phyloP scores from a whole-genome alignment of 169 alveolate species.

The Plasmodium sp. region DNA sequence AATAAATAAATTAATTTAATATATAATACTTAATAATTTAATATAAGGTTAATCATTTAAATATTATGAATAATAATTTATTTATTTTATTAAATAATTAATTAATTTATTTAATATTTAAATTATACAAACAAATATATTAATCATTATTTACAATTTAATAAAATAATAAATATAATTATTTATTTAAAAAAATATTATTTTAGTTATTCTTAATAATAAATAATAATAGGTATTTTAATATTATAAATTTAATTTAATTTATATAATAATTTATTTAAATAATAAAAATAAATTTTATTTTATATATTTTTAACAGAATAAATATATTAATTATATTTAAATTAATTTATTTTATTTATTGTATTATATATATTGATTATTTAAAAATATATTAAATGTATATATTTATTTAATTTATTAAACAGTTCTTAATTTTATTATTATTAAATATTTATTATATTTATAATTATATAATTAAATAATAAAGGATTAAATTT shows the following conservation, averaged over 20 bases:
- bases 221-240: background rate
- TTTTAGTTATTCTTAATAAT: background rate
- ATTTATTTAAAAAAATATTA: background rate
- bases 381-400: background rate
- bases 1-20: too few relatives aligned
- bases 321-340: background rate
- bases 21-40: background rate
- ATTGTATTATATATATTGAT: background rate
- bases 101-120: background rate
- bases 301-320: background rate
- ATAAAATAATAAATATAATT: background rate
- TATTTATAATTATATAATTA: too few relatives aligned
- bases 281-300: background rate
- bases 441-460: too few relatives aligned
- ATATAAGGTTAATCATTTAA: background rate
- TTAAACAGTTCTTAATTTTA: too few relatives aligned
- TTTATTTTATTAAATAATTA: background rate
- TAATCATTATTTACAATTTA: background rate
- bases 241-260: background rate
- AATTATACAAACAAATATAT: background rate
- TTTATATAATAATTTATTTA: background rate
- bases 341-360: background rate
- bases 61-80: background rate
- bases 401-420: background rate
- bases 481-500: background rate